A percentile compares a stretch with the other conserved stretches of the same genome.
phyloP scores from a whole-genome alignment of 139 green algal genomes.

The Volvox africanus region DNA sequence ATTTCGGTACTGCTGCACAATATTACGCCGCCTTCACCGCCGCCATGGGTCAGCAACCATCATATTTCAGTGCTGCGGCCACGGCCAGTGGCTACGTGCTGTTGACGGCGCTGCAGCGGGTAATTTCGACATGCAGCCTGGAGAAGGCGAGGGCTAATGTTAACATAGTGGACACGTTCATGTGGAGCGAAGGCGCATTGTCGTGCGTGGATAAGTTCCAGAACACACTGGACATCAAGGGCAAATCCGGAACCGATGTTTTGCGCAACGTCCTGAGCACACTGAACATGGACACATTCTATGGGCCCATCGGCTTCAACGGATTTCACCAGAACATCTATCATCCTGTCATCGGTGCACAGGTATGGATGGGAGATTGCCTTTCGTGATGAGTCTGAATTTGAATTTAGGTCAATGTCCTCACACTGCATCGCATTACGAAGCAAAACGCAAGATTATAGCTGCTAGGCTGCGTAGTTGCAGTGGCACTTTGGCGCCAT shows the following conservation, averaged over 20 bases:
- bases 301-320: constrained; percentile 27
- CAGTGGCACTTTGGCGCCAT: too few species aligned
- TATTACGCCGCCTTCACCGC: background rate
- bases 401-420: too few species aligned
- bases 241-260: background rate
- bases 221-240: background rate
- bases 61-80: constrained; percentile 20
- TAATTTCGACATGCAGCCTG: background rate
- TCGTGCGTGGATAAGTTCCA: background rate
- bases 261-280: background rate
- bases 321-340: constrained; percentile 21
- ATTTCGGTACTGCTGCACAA: background rate
- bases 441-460: too few species aligned
- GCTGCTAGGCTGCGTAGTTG: too few species aligned
- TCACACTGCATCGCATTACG: too few species aligned
- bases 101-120: background rate
- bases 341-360: background rate
- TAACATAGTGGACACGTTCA: background rate
- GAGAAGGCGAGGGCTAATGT: too few species aligned
- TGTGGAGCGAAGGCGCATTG: constrained; percentile 15
- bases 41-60: background rate
- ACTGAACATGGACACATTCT: constrained; percentile 23
- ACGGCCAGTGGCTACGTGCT: constrained; percentile 22
- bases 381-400: too few species aligned
- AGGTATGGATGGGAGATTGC: background rate